Percentiles rank a stretch among this genome's conserved stretches.
phyloP scores from a whole-genome alignment of 371 early-diverging fungal genomes.

The Dentiscutata heterogama region DNA sequence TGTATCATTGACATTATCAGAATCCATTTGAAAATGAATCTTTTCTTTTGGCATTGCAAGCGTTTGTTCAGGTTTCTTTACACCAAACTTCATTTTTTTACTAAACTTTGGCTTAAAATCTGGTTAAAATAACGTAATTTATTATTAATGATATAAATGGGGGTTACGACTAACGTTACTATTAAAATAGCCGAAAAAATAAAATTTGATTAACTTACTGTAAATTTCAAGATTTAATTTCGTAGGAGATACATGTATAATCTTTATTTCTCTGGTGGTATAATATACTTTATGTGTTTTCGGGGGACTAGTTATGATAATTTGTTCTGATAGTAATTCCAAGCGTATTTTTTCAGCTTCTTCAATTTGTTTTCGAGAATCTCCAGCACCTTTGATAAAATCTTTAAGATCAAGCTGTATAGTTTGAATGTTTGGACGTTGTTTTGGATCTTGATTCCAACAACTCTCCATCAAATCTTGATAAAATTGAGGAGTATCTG shows the following conservation, averaged over 20 bases:
- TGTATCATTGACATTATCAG: neutral
- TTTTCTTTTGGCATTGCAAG: neutral
- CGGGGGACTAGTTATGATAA: neutral
- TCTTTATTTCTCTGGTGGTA: neutral
- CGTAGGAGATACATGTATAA: slow-evolving; percentile 15
- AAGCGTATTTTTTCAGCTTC: neutral
- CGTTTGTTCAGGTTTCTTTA: neutral
- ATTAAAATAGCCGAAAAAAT: neutral
- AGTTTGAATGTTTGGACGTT: slow-evolving; percentile 4
- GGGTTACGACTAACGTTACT: neutral
- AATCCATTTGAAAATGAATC: neutral
- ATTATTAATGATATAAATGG: neutral
- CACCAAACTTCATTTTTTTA: neutral
- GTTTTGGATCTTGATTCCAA: slow-evolving; percentile 27
- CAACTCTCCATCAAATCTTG: neutral
- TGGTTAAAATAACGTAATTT: neutral
- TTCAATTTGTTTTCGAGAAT: neutral
- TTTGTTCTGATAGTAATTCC: neutral
- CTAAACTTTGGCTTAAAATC: neutral
- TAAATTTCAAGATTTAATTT: slow-evolving; percentile 15
- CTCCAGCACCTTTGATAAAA: neutral
- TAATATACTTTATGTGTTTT: neutral
- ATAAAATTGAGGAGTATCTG: neutral
- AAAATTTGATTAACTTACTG: neutral
- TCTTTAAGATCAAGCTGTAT: neutral